Percentiles rank a stretch among this genome's conserved stretches.
These are phyloP conservation scores for Verticillium longisporum DNA, from an alignment of 2,329 filamentous ascomycete genomes.

Conservation along the genomic window DNA sequence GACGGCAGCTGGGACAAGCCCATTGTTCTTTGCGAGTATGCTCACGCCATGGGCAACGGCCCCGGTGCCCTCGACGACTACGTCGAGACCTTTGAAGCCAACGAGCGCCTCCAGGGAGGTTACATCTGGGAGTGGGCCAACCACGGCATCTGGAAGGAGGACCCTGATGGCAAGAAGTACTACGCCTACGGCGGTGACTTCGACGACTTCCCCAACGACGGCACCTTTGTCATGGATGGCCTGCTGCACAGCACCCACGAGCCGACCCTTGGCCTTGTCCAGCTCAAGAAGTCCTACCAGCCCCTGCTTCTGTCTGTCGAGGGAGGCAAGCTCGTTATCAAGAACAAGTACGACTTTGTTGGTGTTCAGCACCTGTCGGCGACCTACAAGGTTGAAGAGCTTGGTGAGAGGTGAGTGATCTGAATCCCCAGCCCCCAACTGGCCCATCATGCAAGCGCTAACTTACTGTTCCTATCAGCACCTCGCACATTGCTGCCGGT, in stretches of 20 bases:
- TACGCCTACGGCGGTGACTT: slow-evolving; percentile 59
- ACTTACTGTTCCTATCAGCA: slow-evolving; percentile 6
- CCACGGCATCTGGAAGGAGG: slow-evolving; percentile 46
- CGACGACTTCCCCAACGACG: slow-evolving; percentile 53
- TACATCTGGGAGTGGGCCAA: slow-evolving; percentile 64
- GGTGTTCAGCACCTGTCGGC: slow-evolving; percentile 33
- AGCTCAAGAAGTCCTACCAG: slow-evolving; percentile 52
- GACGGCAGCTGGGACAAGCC: slow-evolving; percentile 44
- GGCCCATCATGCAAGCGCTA: not conserved
- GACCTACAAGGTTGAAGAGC: slow-evolving; percentile 35
- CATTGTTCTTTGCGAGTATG: slow-evolving; percentile 52
- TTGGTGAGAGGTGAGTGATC: slow-evolving; percentile 29
- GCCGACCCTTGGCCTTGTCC: slow-evolving; percentile 48
- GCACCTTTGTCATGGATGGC: slow-evolving; percentile 57
- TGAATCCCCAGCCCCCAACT: not conserved
- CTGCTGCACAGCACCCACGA: slow-evolving; percentile 45
- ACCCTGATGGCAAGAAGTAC: slow-evolving; percentile 33
- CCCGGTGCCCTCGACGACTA: slow-evolving; percentile 66
- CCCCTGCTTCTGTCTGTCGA: slow-evolving; percentile 38
- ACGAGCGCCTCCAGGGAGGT: slow-evolving; percentile 58
- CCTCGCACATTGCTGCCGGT: slow-evolving; percentile 23
- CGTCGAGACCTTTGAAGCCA: slow-evolving; percentile 52
- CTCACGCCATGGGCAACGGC: slow-evolving; percentile 67
- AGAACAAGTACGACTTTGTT: slow-evolving; percentile 39
- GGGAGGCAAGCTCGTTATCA: slow-evolving; percentile 28